A percentile compares a stretch with the other conserved stretches of the same genome.
These are phyloP conservation scores for Vitis hybrid DNA, from an alignment of 177 flowering plant species.

Conservation along the genomic window DNA sequence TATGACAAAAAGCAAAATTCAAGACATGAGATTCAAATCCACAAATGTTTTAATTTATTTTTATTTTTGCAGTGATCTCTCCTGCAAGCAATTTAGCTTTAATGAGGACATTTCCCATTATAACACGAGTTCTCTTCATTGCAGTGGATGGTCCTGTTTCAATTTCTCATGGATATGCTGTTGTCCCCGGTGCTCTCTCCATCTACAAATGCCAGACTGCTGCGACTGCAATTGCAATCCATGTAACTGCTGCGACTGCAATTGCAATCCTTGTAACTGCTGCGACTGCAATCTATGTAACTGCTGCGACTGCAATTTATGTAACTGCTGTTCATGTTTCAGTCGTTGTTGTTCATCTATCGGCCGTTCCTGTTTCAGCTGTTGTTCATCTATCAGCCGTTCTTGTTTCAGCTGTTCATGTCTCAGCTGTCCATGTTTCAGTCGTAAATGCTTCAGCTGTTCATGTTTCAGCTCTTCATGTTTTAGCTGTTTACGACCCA, in stretches of 20 bases:
- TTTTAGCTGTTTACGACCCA: too few relatives aligned
- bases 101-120: not conserved
- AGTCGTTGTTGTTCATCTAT: too few relatives aligned
- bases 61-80: not conserved
- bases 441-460: too few relatives aligned
- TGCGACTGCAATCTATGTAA: not conserved
- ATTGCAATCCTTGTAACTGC: not conserved
- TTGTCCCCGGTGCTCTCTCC: constrained; percentile 32
- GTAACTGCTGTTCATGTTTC: not conserved
- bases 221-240: constrained; percentile 5
- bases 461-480: too few relatives aligned
- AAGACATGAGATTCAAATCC: too few relatives aligned
- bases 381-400: too few relatives aligned
- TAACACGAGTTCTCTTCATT: not conserved
- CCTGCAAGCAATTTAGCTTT: not conserved
- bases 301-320: constrained; percentile 15
- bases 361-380: too few relatives aligned
- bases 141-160: constrained; percentile 48
- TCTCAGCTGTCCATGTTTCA: too few relatives aligned
- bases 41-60: not conserved
- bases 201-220: constrained; percentile 28
- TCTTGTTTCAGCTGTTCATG: too few relatives aligned
- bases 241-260: too few relatives aligned
- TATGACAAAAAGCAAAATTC: too few relatives aligned
- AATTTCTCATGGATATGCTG: constrained; percentile 47